Evolutionary conservation across 768 basidiomycete species (phyloP).

Genomic region (Rhizopogon roseolus): DNA sequence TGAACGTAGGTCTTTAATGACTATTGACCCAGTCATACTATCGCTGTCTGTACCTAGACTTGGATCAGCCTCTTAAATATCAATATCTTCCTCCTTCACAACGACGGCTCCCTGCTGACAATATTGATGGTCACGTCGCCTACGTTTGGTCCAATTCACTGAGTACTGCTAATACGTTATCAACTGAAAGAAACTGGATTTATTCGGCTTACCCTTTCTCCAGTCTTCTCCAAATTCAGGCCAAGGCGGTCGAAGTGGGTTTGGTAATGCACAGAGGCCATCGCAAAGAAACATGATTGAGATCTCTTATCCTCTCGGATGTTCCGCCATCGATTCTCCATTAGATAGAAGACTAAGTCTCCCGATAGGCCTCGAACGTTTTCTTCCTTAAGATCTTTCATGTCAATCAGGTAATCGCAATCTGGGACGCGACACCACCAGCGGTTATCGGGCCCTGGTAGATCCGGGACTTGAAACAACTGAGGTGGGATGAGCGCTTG

Average conservation of each 20-base stretch:
- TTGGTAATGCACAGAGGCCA: slow-evolving; percentile 23
- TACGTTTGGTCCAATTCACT: slow-evolving; percentile 6
- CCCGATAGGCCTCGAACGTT: slow-evolving; percentile 21
- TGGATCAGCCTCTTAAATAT: not conserved
- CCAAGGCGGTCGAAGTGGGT: slow-evolving; percentile 18
- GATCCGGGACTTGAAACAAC: slow-evolving; percentile 30
- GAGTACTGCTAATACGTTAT: slow-evolving; percentile 8
- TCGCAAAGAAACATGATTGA: slow-evolving; percentile 16
- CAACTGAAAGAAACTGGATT: not conserved
- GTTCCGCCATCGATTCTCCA: slow-evolving; percentile 31
- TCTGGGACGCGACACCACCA: slow-evolving; percentile 47
- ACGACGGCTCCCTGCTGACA: not conserved
- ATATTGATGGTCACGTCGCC: not conserved
- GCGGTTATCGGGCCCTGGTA: slow-evolving; percentile 38
- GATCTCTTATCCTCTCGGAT: slow-evolving; percentile 25
- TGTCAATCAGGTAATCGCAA: slow-evolving; percentile 43
- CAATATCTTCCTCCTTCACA: not conserved
- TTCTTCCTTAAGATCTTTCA: slow-evolving; percentile 36
- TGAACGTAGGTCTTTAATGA: too few species aligned
- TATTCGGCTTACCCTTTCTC: slow-evolving; percentile 13
- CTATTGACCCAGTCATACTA: too few species aligned
- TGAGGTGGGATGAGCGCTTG: slow-evolving; percentile 30
- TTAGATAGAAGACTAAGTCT: slow-evolving; percentile 18
- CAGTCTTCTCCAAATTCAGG: slow-evolving; percentile 9
- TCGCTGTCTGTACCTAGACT: not conserved